phyloP scores from a whole-genome alignment of 345 rosid species.

The Eutrema heterophyllum region DNA sequence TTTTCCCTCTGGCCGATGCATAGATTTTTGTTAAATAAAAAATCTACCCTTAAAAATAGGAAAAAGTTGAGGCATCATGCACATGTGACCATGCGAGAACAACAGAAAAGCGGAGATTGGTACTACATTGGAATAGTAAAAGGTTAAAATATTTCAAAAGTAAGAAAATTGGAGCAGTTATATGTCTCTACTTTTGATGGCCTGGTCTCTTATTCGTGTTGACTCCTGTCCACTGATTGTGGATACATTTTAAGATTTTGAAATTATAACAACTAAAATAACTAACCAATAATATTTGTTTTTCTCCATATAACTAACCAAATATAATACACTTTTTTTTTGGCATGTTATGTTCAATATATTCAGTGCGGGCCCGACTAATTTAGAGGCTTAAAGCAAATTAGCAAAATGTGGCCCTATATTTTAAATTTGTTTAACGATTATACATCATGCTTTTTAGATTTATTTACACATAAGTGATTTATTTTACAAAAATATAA shows the following conservation, averaged over 20 bases:
- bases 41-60: slow-evolving; percentile 4
- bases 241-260: slow-evolving; percentile 4
- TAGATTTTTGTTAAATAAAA: slow-evolving; percentile 5
- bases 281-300: neutral
- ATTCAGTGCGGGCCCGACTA: too few relatives aligned
- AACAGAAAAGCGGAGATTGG: slow-evolving; percentile 2
- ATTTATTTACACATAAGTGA: too few relatives aligned
- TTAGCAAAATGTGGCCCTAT: too few relatives aligned
- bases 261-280: slow-evolving; percentile 4
- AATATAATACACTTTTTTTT: neutral
- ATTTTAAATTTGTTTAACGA: too few relatives aligned
- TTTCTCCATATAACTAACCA: neutral
- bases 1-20: slow-evolving; percentile 14
- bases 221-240: slow-evolving; percentile 27
- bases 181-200: slow-evolving; percentile 20
- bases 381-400: too few relatives aligned
- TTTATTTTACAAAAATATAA: too few relatives aligned
- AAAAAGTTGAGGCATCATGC: neutral
- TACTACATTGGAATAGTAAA: neutral
- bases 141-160: neutral
- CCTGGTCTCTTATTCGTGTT: slow-evolving; percentile 12
- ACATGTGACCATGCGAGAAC: neutral
- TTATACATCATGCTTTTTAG: too few relatives aligned
- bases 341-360: neutral
- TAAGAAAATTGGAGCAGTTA: slow-evolving; percentile 5